Evolutionary conservation across 2,329 filamentous ascomycete species (phyloP), one percentile per base, ranked within the genome.

Genomic region (Amphichorda felina): DNA sequence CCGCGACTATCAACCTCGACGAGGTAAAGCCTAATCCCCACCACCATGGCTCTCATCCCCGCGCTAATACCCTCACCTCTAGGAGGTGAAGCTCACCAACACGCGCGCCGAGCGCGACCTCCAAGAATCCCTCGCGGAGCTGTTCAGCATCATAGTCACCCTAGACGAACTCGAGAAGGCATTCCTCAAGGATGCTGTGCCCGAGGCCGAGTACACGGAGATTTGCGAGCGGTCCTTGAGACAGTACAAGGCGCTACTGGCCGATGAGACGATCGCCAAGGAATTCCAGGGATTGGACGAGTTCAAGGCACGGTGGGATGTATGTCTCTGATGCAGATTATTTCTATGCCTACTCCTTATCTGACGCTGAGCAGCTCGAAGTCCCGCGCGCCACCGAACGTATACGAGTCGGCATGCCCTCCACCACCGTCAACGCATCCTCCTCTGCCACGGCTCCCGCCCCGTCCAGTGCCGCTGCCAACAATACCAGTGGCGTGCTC

Each of bases 71-170:
- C 18, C 16, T 8, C 30, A 6, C 29, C 11, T 14, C 24, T 17
- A 94, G 82, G 91, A 96, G 69, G 87, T 95, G 47, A 94, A 94
- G 60, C 73, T 98, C 40, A 78, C 86, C 34, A 80, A 84, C 27
- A 93, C 81, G 16, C 79, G 83, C 46, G 81, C 84, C 28, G 89
- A 96, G 61, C 80, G 89, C 41, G 88, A 98, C 54, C 69, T 96
- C 1, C 86, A 95, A 56, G 91, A 96, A 53, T 96, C 91, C 2
- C 75, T 98, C 11, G 91, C 89, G 37, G 91, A 98, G 60, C 79
- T 98, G 17, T 98, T 96, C 61, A 94, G 88, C 61, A 96, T 98
- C 45, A 89, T 98, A 26, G 75, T 95, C 41, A 96, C 91, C 0
- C 68, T 98, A 3, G 91, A 98, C 54, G 87, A 93, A 43, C 73